A percentile compares a stretch with the other conserved stretches of the same genome.
These are phyloP conservation scores for Arctostaphylos glauca DNA, from an alignment of 148 eudicot species.

Conservation along the genomic window DNA sequence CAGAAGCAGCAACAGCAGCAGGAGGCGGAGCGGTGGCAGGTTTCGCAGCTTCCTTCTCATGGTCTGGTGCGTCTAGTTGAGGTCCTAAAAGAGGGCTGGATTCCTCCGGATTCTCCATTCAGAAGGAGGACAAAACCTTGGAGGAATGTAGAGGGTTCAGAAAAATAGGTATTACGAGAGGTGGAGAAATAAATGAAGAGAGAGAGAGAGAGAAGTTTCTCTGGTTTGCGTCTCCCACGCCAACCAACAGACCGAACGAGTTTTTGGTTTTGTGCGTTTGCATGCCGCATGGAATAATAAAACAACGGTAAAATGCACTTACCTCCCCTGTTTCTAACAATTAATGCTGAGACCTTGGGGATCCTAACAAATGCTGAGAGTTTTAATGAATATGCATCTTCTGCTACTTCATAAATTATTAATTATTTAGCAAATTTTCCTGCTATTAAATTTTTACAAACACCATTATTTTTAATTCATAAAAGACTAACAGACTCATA, in stretches of 20 bases:
- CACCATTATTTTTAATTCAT: no score
- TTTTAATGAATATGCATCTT: no score
- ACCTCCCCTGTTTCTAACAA: no score
- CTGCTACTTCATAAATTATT: no score
- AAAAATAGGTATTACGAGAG: no score
- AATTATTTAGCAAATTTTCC: no score
- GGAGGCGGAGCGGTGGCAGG: conserved; percentile 21
- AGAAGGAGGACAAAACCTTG: background rate
- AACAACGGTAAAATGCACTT: no score
- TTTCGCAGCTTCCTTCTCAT: background rate
- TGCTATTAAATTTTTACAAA: no score
- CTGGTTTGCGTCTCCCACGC: background rate
- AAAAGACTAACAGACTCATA: no score
- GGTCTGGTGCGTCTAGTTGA: conserved; percentile 10
- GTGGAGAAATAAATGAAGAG: background rate
- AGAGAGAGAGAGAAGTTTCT: background rate
- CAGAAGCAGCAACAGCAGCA: background rate
- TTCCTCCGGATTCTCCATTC: conserved; percentile 54
- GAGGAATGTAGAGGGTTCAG: no score
- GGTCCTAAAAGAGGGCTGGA: conserved; percentile 50
- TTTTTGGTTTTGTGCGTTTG: background rate
- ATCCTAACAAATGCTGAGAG: no score
- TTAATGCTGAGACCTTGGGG: no score
- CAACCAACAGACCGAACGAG: background rate
- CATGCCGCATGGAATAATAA: background rate